These are phyloP conservation scores for Yamadazyma aaseri DNA, from an alignment of 1,139 yeast genomes.

Conservation along the genomic window DNA sequence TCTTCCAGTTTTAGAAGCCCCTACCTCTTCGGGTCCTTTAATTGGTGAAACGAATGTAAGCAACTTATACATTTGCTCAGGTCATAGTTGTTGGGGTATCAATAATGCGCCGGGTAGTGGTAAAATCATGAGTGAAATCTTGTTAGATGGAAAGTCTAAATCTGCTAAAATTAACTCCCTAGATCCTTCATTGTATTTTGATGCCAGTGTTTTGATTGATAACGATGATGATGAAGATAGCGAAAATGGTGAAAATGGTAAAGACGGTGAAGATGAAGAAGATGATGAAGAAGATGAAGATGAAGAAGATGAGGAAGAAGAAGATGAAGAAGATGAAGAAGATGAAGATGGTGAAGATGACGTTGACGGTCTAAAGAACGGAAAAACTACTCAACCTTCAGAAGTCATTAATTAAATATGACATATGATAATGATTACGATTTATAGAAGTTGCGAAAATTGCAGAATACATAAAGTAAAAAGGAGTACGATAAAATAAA, in stretches of 20 bases:
- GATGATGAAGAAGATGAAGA: constrained; percentile 4
- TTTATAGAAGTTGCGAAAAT: constrained; percentile 5
- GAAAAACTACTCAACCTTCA: background rate
- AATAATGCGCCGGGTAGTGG: constrained; percentile 98
- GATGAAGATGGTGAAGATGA: background rate
- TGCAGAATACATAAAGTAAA: too few species aligned
- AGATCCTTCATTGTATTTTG: constrained; percentile 85
- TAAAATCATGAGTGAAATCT: constrained; percentile 80
- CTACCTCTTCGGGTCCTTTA: constrained; percentile 88
- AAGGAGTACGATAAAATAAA: too few species aligned
- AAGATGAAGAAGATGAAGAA: constrained; percentile 1
- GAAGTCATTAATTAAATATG: background rate
- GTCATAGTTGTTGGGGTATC: constrained; percentile 98
- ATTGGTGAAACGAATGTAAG: constrained; percentile 90
- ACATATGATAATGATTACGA: constrained; percentile 3
- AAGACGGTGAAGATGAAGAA: constrained; percentile 3
- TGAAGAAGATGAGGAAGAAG: constrained; percentile 3
- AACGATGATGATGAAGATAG: constrained; percentile 32
- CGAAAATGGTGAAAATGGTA: constrained; percentile 4
- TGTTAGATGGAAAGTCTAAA: constrained; percentile 78
- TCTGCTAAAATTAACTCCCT: constrained; percentile 79
- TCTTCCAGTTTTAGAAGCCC: constrained; percentile 89
- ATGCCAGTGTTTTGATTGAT: constrained; percentile 55
- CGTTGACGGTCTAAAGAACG: background rate
- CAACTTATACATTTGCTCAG: constrained; percentile 78